phyloP scores from a whole-genome alignment of 148 eudicot species.

The Nepenthes mirabilis region DNA sequence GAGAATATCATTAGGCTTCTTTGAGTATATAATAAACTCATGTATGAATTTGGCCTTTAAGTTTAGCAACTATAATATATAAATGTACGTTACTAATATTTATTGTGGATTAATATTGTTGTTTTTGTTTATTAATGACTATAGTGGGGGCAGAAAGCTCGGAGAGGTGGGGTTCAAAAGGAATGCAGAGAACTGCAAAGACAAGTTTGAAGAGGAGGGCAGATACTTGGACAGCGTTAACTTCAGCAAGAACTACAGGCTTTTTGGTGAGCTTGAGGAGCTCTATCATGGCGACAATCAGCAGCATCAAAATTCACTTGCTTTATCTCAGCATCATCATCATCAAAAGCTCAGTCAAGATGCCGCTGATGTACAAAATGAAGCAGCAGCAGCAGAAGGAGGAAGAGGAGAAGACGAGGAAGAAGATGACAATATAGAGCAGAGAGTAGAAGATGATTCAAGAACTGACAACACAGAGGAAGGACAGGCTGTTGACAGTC shows the following conservation, averaged over 20 bases:
- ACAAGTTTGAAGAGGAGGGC: slow-evolving; percentile 75
- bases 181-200: slow-evolving; percentile 65
- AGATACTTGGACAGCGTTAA: slow-evolving; percentile 32
- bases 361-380: slow-evolving; percentile 1
- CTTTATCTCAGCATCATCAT: slow-evolving; percentile 1
- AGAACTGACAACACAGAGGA: not conserved
- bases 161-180: slow-evolving; percentile 66
- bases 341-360: not conserved
- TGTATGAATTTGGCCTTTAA: no score
- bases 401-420: slow-evolving; percentile 14
- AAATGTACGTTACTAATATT: not conserved
- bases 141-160: slow-evolving; percentile 47
- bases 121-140: not conserved
- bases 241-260: slow-evolving; percentile 35
- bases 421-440: not conserved
- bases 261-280: slow-evolving; percentile 50
- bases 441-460: not conserved
- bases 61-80: not conserved
- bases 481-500: not conserved
- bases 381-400: slow-evolving; percentile 8
- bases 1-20: no score
- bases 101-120: not conserved
- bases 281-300: not conserved
- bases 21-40: no score
- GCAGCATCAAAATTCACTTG: not conserved